These are phyloP conservation scores for Penicillium sp. DNA, from an alignment of 2,329 filamentous ascomycete genomes.

Conservation along the genomic window DNA sequence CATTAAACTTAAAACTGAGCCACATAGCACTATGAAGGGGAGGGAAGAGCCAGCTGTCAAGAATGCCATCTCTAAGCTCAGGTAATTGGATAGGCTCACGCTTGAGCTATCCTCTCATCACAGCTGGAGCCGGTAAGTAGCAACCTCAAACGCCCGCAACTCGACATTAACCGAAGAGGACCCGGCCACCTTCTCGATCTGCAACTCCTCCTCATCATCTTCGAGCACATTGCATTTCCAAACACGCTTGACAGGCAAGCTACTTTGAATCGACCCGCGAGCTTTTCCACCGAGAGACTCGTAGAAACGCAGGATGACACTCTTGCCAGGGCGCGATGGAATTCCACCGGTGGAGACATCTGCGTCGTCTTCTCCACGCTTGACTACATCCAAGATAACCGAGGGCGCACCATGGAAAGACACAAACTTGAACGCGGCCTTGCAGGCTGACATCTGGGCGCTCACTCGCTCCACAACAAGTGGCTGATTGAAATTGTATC, in stretches of 20 bases:
- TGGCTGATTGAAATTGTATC: slow-evolving; percentile 87
- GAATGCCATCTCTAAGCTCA: too few species aligned
- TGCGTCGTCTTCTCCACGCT: slow-evolving; percentile 86
- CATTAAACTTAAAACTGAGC: too few species aligned
- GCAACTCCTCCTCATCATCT: slow-evolving; percentile 71
- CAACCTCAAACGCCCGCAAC: slow-evolving; percentile 79
- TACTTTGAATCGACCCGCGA: slow-evolving; percentile 66
- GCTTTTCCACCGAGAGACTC: slow-evolving; percentile 82
- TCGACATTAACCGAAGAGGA: slow-evolving; percentile 57
- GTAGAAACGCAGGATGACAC: slow-evolving; percentile 80
- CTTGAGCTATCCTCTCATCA: too few species aligned
- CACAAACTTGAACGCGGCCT: slow-evolving; percentile 54
- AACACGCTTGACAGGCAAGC: slow-evolving; percentile 69
- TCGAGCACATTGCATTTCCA: slow-evolving; percentile 85
- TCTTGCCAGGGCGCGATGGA: slow-evolving; percentile 66
- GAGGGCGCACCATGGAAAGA: slow-evolving; percentile 64
- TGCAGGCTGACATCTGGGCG: slow-evolving; percentile 6
- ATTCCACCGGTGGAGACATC: slow-evolving; percentile 61
- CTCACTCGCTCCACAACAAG: slow-evolving; percentile 54
- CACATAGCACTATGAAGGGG: too few species aligned
- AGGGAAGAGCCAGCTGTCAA: too few species aligned
- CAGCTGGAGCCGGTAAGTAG: slow-evolving; percentile 67
- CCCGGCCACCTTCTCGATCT: slow-evolving; percentile 41
- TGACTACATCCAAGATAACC: slow-evolving; percentile 82
- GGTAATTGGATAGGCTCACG: too few species aligned